phyloP scores from a whole-genome alignment of 2,329 filamentous ascomycete species.

The Lachnum nothofagi region DNA sequence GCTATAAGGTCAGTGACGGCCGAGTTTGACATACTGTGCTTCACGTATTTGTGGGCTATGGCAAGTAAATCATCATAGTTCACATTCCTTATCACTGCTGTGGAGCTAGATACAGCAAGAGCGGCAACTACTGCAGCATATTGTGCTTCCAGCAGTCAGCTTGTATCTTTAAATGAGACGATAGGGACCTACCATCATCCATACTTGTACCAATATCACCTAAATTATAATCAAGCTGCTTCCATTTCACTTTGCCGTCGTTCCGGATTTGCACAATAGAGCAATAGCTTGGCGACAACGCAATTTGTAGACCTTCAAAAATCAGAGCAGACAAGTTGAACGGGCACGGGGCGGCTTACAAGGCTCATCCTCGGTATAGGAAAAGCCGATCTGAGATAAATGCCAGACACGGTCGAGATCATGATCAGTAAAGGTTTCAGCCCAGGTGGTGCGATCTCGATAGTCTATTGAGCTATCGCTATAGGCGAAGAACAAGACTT shows the following conservation, averaged over 20 bases:
- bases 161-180: not conserved
- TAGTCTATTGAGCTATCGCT: constrained; percentile 79
- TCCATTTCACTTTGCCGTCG: constrained; percentile 56
- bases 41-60: constrained; percentile 43
- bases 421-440: constrained; percentile 58
- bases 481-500: constrained; percentile 65
- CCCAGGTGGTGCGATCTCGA: constrained; percentile 69
- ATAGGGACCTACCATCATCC: constrained; percentile 43
- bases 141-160: constrained; percentile 38
- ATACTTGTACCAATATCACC: constrained; percentile 45
- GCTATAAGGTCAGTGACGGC: not conserved
- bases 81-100: constrained; percentile 41
- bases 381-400: constrained; percentile 72
- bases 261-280: constrained; percentile 55
- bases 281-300: constrained; percentile 55
- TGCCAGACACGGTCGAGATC: constrained; percentile 63
- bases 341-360: constrained; percentile 44
- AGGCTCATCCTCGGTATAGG: constrained; percentile 60
- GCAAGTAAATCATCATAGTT: constrained; percentile 69
- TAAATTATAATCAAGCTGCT: constrained; percentile 46
- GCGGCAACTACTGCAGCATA: constrained; percentile 57
- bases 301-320: constrained; percentile 50
- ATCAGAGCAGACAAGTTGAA: not conserved
- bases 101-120: constrained; percentile 50
- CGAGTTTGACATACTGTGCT: constrained; percentile 22